These are phyloP conservation scores for Metroxylon sagu DNA, from an alignment of 176 grass and related monocot genomes.

Conservation along the genomic window DNA sequence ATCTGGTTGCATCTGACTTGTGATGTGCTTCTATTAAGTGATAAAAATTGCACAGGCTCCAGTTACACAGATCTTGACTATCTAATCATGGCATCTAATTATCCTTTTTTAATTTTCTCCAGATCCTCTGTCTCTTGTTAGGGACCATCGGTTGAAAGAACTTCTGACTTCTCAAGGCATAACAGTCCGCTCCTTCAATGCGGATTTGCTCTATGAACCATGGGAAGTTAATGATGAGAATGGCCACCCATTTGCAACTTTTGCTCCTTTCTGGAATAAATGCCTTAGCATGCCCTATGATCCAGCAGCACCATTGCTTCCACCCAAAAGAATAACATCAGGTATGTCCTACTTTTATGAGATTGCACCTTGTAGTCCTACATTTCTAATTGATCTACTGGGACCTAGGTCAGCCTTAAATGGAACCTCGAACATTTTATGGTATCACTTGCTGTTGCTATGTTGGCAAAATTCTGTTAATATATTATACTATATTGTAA, in stretches of 20 bases:
- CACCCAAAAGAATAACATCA: conserved; percentile 77
- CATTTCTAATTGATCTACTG: no score
- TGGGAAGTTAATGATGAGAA: conserved; percentile 81
- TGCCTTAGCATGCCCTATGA: conserved; percentile 88
- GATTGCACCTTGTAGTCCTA: no score
- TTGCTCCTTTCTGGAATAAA: conserved; percentile 79
- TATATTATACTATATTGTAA: no score
- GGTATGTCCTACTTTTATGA: conserved; percentile 20
- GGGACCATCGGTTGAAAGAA: conserved; percentile 81
- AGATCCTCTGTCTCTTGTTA: conserved; percentile 85
- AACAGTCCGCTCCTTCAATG: conserved; percentile 74
- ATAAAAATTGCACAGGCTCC: no score
- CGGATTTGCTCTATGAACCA: conserved; percentile 80
- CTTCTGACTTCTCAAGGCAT: conserved; percentile 52
- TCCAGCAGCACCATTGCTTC: conserved; percentile 61
- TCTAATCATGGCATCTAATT: not conserved
- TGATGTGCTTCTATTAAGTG: no score
- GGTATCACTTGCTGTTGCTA: not conserved
- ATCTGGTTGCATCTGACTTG: no score
- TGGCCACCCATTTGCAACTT: conserved; percentile 63
- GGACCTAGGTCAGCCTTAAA: no score
- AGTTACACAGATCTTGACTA: no score
- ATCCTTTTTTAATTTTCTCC: conserved; percentile 24
- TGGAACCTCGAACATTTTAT: not conserved
- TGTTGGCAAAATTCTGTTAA: no score